These are phyloP conservation scores for Chaetomiaceae sp. DNA, from an alignment of 2,329 filamentous ascomycete species.

Conservation along the genomic window DNA sequence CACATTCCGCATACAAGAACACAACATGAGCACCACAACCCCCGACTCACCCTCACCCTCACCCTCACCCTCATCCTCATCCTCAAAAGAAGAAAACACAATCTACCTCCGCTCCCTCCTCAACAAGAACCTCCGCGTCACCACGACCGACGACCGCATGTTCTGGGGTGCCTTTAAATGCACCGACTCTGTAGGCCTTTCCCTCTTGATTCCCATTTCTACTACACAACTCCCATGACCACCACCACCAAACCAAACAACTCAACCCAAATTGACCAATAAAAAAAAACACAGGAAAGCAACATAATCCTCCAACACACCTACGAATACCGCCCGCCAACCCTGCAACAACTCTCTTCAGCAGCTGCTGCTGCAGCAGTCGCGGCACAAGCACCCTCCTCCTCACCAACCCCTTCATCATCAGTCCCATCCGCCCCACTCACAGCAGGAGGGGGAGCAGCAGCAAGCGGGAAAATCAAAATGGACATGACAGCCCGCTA, in stretches of 20 bases:
- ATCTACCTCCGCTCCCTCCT: constrained; percentile 61
- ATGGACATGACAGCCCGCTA: constrained; percentile 79
- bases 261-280: not conserved
- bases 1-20: too few relatives aligned
- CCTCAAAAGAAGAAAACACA: constrained; percentile 44
- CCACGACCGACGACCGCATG: constrained; percentile 76
- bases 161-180: constrained; percentile 92
- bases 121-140: constrained; percentile 72
- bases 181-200: constrained; percentile 71
- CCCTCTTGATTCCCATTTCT: not conserved
- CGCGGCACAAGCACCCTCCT: not conserved
- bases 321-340: constrained; percentile 82
- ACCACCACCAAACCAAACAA: not conserved
- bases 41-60: not conserved
- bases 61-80: not conserved
- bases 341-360: constrained; percentile 41
- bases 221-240: not conserved
- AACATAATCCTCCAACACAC: constrained; percentile 84
- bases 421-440: not conserved
- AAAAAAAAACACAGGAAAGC: constrained; percentile 57
- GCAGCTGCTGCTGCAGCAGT: not conserved
- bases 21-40: not conserved
- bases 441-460: not conserved
- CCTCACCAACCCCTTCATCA: not conserved
- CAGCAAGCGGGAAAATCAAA: constrained; percentile 41